Base-by-base conservation (phyloP, 768 basidiomycete species). In the Suillus tomentosus region DNA sequence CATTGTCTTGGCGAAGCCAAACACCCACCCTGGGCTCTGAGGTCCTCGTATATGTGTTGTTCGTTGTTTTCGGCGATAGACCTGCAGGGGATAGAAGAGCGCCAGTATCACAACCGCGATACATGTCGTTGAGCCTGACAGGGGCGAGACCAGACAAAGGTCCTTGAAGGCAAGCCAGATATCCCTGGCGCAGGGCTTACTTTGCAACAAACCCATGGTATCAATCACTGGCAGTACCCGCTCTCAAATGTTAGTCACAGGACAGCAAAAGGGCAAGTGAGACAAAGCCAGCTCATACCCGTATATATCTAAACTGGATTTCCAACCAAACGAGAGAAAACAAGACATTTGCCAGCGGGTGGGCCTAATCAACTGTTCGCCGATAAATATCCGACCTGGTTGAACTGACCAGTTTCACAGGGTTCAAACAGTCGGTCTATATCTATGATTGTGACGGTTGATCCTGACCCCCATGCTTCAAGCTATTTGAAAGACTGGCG, bases 21-120 rank as follows among this genome's bases (percentile, higher is more conserved):
- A 81, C 34, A 84, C 39, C 62, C 77, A 74, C 62, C 78, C 82
- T 42, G 66, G 67, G 37, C 74, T 78, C 0, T 69, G 69, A 5
- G 84, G 84, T 2, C 83, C 83, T 4, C 68, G 67, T 39, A 85
- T 73, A 3, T 66, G 71, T 1, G 80, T 81, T 13, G 54, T 27
- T 27, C 24, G 57, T 42, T 40, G 24, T 4, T 2, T 42, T 42
- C 24, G 24, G 24, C 57, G 40, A 42, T 31, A 58, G 5, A 11
- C 24, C 13, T 13, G 39, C 6, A 42, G 57, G 7, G 42, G 24
- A 58, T 58, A 36, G 39, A 58, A 24, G 17, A 40, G 42, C 10
- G 10, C 57, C 17, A 58, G 17, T 27, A 31, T 24, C 40, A 58
- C 10, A 31, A 27, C 57, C 5, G 57, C 42, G 10, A 17, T 9